Evolutionary conservation across 164 flowering plant species (phyloP).

Genomic region (Vitis amurensis): DNA sequence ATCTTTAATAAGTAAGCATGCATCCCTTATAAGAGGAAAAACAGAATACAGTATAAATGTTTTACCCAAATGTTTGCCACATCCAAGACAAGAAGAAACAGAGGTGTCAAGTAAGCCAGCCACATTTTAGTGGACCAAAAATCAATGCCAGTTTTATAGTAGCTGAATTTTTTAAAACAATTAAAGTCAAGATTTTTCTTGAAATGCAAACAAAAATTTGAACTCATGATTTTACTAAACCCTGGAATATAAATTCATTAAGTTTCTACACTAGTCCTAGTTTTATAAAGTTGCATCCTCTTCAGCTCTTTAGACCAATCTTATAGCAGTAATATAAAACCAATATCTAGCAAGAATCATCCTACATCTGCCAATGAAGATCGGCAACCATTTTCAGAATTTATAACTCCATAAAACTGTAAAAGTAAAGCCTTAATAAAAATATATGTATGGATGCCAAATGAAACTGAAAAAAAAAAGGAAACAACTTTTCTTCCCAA

Average conservation of each 20-base stretch:
- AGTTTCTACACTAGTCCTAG: too few relatives aligned
- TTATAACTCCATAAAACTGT: not conserved
- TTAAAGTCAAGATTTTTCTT: not conserved
- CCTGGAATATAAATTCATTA: not conserved
- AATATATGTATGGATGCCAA: not conserved
- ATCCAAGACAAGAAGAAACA: too few relatives aligned
- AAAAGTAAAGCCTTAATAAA: not conserved
- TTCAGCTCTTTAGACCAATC: not conserved
- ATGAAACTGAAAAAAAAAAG: not conserved
- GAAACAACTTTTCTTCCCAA: not conserved
- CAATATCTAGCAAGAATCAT: not conserved
- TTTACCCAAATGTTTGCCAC: too few relatives aligned
- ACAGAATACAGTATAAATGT: too few relatives aligned
- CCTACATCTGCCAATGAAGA: not conserved
- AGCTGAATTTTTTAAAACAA: too few relatives aligned
- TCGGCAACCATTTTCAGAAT: not conserved
- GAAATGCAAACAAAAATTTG: not conserved
- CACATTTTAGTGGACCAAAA: too few relatives aligned
- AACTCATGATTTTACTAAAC: not conserved
- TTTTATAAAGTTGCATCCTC: not conserved
- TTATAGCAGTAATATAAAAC: not conserved
- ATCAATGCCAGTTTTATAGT: too few relatives aligned
- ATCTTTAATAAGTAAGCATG: not conserved
- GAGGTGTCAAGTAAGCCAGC: too few relatives aligned
- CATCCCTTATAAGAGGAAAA: too few relatives aligned